Evolutionary conservation across 2,329 filamentous ascomycete species (phyloP).

Genomic region (Biscogniauxia mediterranea): DNA sequence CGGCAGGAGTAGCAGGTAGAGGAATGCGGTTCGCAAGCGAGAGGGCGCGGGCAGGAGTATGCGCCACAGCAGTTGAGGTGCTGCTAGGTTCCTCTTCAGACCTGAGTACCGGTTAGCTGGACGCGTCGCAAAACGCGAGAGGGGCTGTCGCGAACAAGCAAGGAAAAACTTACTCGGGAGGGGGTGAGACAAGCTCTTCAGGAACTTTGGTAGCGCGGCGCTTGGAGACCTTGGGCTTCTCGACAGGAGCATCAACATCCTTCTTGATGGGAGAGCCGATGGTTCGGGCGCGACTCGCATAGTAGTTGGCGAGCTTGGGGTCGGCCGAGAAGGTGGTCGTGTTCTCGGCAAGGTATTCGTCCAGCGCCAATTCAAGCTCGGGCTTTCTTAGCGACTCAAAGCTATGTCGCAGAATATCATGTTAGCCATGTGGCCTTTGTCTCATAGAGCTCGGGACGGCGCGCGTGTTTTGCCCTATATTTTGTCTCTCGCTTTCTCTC

Average conservation of each 20-base stretch:
- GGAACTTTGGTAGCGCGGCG: slow-evolving; percentile 40
- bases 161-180: slow-evolving; percentile 68
- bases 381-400: slow-evolving; percentile 71
- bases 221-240: slow-evolving; percentile 25
- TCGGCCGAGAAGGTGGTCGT: slow-evolving; percentile 62
- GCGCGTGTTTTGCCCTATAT: slow-evolving; percentile 21
- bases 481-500: slow-evolving; percentile 15
- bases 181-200: slow-evolving; percentile 68
- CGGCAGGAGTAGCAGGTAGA: slow-evolving; percentile 77
- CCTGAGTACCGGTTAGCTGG: slow-evolving; percentile 54
- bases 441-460: slow-evolving; percentile 10
- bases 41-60: slow-evolving; percentile 51
- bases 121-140: slow-evolving; percentile 69
- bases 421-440: slow-evolving; percentile 23
- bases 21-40: slow-evolving; percentile 60
- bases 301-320: slow-evolving; percentile 71
- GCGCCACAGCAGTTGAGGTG: slow-evolving; percentile 45
- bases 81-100: slow-evolving; percentile 34
- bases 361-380: slow-evolving; percentile 74
- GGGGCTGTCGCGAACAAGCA: slow-evolving; percentile 51
- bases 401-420: slow-evolving; percentile 42
- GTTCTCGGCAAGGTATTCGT: slow-evolving; percentile 71
- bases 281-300: slow-evolving; percentile 61
- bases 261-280: slow-evolving; percentile 51
- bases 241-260: slow-evolving; percentile 24